Conservation (phyloP, 768 basidiomycete species). For the Strobilomyces confusus region DNA sequence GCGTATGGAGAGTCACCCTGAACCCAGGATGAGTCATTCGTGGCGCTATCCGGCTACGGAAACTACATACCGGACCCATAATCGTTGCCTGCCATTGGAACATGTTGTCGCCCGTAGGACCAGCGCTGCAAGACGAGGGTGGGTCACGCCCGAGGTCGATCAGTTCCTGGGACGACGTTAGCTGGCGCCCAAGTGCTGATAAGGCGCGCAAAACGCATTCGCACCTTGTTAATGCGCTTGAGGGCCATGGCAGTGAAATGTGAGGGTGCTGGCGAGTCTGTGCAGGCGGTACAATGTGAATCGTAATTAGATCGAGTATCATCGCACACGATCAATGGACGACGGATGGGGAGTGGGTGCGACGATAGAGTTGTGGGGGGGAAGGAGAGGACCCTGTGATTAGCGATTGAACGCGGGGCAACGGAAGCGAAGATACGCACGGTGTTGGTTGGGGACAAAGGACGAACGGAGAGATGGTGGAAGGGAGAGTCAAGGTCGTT, state of each 20-base stretch:
- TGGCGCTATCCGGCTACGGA: not conserved
- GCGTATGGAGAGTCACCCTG: conserved; percentile 97
- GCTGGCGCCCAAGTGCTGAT: conserved; percentile 5
- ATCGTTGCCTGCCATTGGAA: conserved; percentile 99
- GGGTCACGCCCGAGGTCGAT: conserved; percentile 99
- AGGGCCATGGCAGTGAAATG: conserved; percentile 67
- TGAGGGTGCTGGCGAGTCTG: conserved; percentile 14
- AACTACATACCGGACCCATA: conserved; percentile 88
- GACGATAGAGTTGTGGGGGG: not conserved
- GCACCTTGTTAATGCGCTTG: conserved; percentile 99
- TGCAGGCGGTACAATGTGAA: conserved; percentile 6
- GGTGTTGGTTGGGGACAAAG: not conserved
- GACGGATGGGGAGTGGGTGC: conserved; percentile 2
- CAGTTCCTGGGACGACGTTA: conserved; percentile 69
- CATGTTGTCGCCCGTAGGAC: conserved; percentile 96
- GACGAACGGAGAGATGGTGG: conserved; percentile 22
- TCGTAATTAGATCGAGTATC: conserved; percentile 29
- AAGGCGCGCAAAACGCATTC: conserved; percentile 2
- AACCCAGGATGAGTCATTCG: conserved; percentile 24
- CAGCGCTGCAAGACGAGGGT: conserved; percentile 98
- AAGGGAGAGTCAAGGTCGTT: conserved; percentile 19
- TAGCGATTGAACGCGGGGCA: not conserved
- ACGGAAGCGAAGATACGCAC: conserved; percentile 8
- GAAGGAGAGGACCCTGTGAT: not conserved
- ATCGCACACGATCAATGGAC: conserved; percentile 38